Conservation (phyloP, 1,284 basidiomycete species). For the Cutaneotrichosporon sp. region DNA sequence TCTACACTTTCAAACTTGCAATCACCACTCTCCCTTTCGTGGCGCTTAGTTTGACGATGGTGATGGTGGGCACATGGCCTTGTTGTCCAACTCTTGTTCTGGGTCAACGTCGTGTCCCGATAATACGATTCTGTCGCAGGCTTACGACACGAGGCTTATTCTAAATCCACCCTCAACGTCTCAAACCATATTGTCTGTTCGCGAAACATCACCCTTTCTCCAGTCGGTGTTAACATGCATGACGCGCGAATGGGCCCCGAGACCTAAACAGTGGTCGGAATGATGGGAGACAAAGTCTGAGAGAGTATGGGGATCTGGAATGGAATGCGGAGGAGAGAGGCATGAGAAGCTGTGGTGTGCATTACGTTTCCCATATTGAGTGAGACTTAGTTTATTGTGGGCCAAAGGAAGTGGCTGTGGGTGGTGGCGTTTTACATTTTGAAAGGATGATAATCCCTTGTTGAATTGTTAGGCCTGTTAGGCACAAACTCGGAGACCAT, state of each 20-base stretch:
- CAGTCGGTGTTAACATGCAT: neutral
- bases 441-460: neutral
- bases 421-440: neutral
- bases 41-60: neutral
- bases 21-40: neutral
- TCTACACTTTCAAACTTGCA: neutral
- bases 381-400: neutral
- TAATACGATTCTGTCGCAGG: neutral
- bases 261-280: neutral
- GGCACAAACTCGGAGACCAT: no score
- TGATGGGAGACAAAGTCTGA: neutral
- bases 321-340: neutral
- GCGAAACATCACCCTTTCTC: neutral
- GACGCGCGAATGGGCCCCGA: neutral
- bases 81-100: neutral
- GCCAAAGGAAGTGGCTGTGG: neutral
- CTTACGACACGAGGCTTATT: neutral
- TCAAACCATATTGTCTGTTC: neutral
- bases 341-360: neutral
- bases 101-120: neutral
- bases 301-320: neutral
- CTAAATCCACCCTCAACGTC: neutral
- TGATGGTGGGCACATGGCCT: neutral
- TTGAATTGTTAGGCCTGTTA: neutral
- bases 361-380: no score